These are phyloP conservation scores for Sugiyamaella valdiviana DNA, from an alignment of 805 yeast species.

Conservation along the genomic window DNA sequence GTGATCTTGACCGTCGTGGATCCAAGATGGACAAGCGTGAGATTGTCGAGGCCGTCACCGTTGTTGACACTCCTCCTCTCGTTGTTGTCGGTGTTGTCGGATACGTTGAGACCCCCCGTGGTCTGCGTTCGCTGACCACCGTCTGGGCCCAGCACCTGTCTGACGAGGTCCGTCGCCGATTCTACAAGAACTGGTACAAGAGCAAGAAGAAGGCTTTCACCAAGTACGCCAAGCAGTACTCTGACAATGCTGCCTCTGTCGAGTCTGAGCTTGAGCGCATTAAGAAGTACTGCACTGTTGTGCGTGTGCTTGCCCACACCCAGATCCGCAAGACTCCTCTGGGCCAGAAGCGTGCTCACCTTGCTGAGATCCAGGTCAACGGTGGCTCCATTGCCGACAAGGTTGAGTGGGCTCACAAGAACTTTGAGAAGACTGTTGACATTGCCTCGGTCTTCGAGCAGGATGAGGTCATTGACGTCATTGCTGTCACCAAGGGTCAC, in stretches of 20 bases:
- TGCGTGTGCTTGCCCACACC: constrained; percentile 99
- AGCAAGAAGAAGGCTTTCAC: constrained; percentile 99
- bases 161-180: constrained; percentile 99
- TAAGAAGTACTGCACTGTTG: constrained; percentile 95
- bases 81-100: constrained; percentile 99
- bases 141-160: constrained; percentile 99
- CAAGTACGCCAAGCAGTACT: constrained; percentile 98
- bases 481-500: constrained; percentile 99
- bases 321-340: constrained; percentile 99
- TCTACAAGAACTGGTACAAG: constrained; percentile 99
- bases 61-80: constrained; percentile 98
- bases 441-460: constrained; percentile 96
- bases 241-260: constrained; percentile 79
- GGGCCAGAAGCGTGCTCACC: constrained; percentile 98
- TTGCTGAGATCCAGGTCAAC: constrained; percentile 99
- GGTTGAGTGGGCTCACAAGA: constrained; percentile 98
- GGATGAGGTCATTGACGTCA: constrained; percentile 96
- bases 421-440: constrained; percentile 97
- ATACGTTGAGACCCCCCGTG: constrained; percentile 99
- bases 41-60: constrained; percentile 98
- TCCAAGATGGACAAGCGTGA: constrained; percentile 99
- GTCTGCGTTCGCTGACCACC: constrained; percentile 98
- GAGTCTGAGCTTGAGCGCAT: constrained; percentile 98
- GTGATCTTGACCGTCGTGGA: constrained; percentile 99
- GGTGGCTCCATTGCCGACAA: constrained; percentile 73